Conservation (phyloP, 1,139 yeast species). For the Geotrichum reessii region DNA sequence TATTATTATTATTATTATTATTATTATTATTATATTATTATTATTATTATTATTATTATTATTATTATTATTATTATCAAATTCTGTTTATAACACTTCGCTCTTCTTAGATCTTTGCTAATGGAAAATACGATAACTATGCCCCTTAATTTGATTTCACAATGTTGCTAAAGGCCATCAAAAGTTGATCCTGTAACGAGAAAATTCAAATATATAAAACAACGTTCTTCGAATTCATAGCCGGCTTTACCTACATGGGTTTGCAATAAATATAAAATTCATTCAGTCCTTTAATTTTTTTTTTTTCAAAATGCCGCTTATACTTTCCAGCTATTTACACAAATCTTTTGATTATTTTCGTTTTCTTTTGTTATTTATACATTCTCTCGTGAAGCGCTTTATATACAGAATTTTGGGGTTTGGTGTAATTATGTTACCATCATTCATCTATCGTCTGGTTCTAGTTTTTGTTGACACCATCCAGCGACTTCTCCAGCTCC, state of each 20-base stretch:
- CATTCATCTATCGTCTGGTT: background rate
- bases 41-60: background rate
- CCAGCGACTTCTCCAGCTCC: slow-evolving; percentile 33
- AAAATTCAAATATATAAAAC: no score
- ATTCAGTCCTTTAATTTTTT: no score
- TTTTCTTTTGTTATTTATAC: background rate
- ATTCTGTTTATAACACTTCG: no score
- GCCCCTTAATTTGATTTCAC: no score
- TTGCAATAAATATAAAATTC: no score
- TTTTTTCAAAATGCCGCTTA: background rate
- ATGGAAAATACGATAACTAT: no score
- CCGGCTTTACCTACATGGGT: background rate
- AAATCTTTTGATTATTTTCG: background rate
- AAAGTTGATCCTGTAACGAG: no score
- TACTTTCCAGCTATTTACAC: background rate
- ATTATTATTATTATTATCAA: background rate
- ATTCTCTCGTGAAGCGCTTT: background rate
- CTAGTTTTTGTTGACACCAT: slow-evolving; percentile 9
- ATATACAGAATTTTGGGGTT: background rate
- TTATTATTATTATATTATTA: background rate
- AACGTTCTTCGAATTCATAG: background rate
- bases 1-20: no score
- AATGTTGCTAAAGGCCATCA: no score
- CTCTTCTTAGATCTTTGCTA: no score
- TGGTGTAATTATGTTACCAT: background rate